Evolutionary conservation across 2,329 filamentous ascomycete species (phyloP).

Genomic region (Beauveria medogensis): DNA sequence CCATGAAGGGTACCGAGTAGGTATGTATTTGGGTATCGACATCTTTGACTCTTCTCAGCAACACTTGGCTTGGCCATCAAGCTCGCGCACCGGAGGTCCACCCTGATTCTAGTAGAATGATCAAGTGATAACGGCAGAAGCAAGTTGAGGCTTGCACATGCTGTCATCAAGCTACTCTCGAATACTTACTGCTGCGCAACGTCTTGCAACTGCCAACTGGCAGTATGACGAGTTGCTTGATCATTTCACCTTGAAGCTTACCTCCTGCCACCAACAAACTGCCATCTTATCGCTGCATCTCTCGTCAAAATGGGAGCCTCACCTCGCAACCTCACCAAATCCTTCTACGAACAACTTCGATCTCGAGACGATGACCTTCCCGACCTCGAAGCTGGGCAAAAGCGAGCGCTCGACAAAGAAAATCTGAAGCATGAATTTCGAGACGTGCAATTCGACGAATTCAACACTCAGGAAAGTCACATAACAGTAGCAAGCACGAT

Average conservation of each 20-base stretch:
- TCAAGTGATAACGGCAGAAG: background rate
- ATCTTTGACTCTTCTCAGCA: background rate
- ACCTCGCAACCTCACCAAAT: conserved; percentile 22
- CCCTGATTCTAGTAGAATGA: background rate
- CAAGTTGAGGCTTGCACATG: background rate
- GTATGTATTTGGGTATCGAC: background rate
- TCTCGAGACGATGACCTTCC: conserved; percentile 27
- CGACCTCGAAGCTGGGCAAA: conserved; percentile 35
- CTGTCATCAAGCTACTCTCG: background rate
- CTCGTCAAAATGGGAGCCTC: conserved; percentile 9
- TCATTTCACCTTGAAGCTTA: background rate
- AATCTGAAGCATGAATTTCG: conserved; percentile 44
- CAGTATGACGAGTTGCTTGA: background rate
- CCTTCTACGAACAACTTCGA: conserved; percentile 44
- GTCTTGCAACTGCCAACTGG: background rate
- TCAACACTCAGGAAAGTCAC: conserved; percentile 39
- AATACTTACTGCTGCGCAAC: background rate
- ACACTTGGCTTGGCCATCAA: background rate
- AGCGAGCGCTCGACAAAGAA: conserved; percentile 42
- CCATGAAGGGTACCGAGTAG: no score
- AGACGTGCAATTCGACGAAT: conserved; percentile 39
- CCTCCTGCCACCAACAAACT: no score
- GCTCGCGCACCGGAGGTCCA: background rate
- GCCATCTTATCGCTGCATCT: background rate
- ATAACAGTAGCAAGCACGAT: conserved; percentile 32